phyloP scores from a whole-genome alignment of 2,329 filamentous ascomycete genomes.

The Claviceps humidiphila region DNA sequence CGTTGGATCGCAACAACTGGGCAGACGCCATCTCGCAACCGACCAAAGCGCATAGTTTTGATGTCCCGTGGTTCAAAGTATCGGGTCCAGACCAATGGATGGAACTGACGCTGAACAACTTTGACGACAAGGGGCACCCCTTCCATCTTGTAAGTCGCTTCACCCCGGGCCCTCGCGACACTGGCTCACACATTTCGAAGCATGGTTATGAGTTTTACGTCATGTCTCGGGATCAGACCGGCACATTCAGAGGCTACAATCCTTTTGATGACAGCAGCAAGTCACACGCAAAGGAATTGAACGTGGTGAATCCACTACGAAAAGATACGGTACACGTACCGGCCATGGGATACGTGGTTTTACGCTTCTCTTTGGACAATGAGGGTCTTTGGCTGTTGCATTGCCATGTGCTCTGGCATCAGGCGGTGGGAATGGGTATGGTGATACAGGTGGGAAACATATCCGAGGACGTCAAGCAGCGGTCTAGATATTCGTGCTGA shows the following conservation, averaged over 20 bases:
- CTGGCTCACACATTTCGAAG: constrained; percentile 2
- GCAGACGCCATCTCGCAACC: constrained; percentile 7
- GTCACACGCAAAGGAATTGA: background rate
- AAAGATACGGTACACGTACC: constrained; percentile 21
- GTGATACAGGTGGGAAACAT: constrained; percentile 7
- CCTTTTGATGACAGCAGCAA: constrained; percentile 5
- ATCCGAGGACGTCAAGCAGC: background rate
- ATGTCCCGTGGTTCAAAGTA: constrained; percentile 8
- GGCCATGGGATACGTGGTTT: constrained; percentile 20
- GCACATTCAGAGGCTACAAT: constrained; percentile 7
- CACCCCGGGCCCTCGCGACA: background rate
- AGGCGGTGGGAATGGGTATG: constrained; percentile 20
- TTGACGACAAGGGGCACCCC: constrained; percentile 35
- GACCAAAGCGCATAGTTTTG: constrained; percentile 6
- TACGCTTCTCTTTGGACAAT: constrained; percentile 22
- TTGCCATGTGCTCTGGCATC: constrained; percentile 24
- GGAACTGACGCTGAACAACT: constrained; percentile 35
- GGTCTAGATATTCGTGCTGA: background rate
- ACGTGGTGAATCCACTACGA: constrained; percentile 14
- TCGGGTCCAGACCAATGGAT: constrained; percentile 23
- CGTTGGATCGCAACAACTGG: constrained; percentile 8
- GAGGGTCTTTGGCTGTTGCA: constrained; percentile 25
- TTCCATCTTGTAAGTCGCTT: constrained; percentile 29
- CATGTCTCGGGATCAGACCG: constrained; percentile 5
- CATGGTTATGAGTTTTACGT: constrained; percentile 11